Percentiles rank a stretch among this genome's conserved stretches.
Conservation (phyloP, 495 filamentous ascomycete species). For the Melanomma pulvis-pyrius region DNA sequence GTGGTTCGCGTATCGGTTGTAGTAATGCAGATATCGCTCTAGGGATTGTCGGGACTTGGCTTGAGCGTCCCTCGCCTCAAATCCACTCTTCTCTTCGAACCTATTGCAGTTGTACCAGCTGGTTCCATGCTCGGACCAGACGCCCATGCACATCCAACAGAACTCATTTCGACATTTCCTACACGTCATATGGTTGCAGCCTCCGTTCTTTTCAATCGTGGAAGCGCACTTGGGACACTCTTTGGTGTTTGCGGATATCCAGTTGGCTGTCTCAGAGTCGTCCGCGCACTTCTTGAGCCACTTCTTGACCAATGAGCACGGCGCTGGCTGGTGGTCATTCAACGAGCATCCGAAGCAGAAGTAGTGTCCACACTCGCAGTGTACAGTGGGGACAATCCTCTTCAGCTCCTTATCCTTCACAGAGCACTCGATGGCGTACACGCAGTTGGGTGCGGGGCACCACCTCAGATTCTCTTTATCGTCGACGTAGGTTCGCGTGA, state of each 20-base stretch:
- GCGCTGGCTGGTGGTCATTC: slow-evolving; percentile 89
- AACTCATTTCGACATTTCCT: slow-evolving; percentile 98
- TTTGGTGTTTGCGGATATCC: slow-evolving; percentile 99
- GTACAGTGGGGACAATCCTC: slow-evolving; percentile 84
- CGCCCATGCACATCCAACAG: slow-evolving; percentile 99
- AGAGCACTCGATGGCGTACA: slow-evolving; percentile 84
- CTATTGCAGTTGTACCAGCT: slow-evolving; percentile 99
- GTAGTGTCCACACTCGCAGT: slow-evolving; percentile 76
- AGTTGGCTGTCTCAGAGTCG: slow-evolving; percentile 97
- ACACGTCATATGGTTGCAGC: slow-evolving; percentile 99
- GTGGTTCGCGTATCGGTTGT: slow-evolving; percentile 98
- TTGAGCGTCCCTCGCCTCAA: slow-evolving; percentile 85
- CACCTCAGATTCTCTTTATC: slow-evolving; percentile 93
- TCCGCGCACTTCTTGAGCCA: slow-evolving; percentile 99
- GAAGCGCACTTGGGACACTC: slow-evolving; percentile 95
- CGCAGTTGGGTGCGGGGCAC: slow-evolving; percentile 96
- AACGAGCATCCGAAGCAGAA: slow-evolving; percentile 98
- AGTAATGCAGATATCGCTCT: slow-evolving; percentile 96
- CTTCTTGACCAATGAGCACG: slow-evolving; percentile 87
- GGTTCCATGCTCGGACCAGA: slow-evolving; percentile 98
- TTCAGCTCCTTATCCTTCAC: slow-evolving; percentile 83
- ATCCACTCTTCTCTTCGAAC: slow-evolving; percentile 92
- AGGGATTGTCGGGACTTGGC: slow-evolving; percentile 85
- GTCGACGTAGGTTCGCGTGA: slow-evolving; percentile 94
- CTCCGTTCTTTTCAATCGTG: slow-evolving; percentile 98